Base-by-base conservation (phyloP, 1,139 yeast species). In the Geotrichum candidum region DNA sequence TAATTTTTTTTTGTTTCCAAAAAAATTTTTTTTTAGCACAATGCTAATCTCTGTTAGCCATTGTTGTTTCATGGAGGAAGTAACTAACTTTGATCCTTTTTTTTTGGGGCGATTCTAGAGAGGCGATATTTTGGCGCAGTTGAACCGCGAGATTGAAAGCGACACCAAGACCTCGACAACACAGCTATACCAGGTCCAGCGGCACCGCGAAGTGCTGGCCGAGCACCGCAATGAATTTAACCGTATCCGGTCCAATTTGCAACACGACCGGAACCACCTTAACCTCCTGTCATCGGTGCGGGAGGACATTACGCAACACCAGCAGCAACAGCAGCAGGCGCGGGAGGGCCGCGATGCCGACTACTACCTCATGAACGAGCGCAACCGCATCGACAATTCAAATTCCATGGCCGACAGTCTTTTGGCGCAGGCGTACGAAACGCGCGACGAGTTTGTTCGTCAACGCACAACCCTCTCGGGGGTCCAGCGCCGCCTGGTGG, bases 361-460 rank as follows among this genome's bases (percentile, higher is more conserved):
- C 65, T 89, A 84, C 64, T 92, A 92, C 73, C 86, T 89, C 72
- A 79, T 88, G 63, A 86, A 87, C 63, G 99, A 94, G 74, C 76
- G 90, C 18, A 79, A 82, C 48, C 79, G 97, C 59, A 88, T 88
- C 29, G 90, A 89, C 67, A 80, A 80, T 61, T 86, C 95, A 54
- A 87, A 90, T 72, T 80, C 82, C 55, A 78, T 91, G 65, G 90
- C 96, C 7, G 97, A 94, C 71, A 77, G 88, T 57, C 78, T 94
- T 62, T 79, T 94, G 51, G 83, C 84, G 31, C 95, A 88, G 72
- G 99, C 97, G 0, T 87, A 85, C 74, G 88, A 87, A 67, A 91
- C 99, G 0, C 79, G 98, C 65, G 97, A 94, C 65, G 96, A 89
- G 70, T 82, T 94, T 61, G 69, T 82, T 60, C 80, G 86, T 58